Evolutionary conservation across 257 asterid genomes (phyloP), one percentile per base, ranked within the genome.

Genomic region (Fraxinus quadrangulata): DNA sequence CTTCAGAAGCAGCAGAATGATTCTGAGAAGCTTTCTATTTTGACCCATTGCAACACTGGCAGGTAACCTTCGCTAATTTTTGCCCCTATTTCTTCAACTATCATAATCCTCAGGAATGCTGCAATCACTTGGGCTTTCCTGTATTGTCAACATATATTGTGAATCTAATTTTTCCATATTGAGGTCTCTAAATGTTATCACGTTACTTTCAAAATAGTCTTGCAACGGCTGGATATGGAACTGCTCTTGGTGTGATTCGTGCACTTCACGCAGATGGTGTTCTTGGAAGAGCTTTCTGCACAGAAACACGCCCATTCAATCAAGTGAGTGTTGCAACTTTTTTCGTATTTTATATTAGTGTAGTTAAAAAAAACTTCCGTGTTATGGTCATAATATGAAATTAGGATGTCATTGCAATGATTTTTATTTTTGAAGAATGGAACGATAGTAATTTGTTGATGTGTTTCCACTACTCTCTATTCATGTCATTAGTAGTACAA

Each of bases 151-250:
- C 72, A 24, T 80, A 4, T 65, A 70, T 72, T 73, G 40, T 80
- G 75, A 66, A 74, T 34, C 69, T 69, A 69, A 42, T 56, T 51
- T 72, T 40, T 74, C 76, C 54, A 31, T 28, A 28, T 63, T 39
- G 69, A 80, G 72, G 51, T 66, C 77, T 83, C 75, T 80, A 70
- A 76, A 51, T 76, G 76, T 76, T 78, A 24, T 63, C 7, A 19
- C 30, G 77, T 13, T 33, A 33, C 77, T 83, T 59, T 79, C 76
- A 30, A 69, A 26, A 78, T 80, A 95, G 98, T 77, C 92, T 95
- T 70, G 99, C 99, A 59, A 95, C 99, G 65, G 98, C 98, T 84
- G 99, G 99, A 82, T 95, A 91, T 88, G 99, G 99, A 85, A 95
- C 99, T 81, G 99, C 99, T 84, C 81, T 95, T 37, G 99, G 99